Base-by-base conservation (phyloP, 2,329 filamentous ascomycete species). In the Beauveria medogensis region DNA sequence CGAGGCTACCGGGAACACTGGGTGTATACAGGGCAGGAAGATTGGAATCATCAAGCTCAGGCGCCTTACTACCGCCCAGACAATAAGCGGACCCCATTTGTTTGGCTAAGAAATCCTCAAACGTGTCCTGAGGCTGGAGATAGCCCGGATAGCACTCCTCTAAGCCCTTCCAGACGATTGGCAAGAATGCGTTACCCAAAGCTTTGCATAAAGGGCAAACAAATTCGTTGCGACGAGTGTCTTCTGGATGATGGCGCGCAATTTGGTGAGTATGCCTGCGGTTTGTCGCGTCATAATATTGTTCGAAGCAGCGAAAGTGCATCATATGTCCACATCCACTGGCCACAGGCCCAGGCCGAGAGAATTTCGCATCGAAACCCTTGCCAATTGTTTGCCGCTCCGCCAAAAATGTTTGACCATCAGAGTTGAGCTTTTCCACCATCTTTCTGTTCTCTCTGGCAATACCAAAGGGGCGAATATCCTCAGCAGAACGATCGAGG, bases 151-250 rank as follows among this genome's bases (percentile, higher is more conserved):
- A 91, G 2, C 86, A 84, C 70, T 96, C 90, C 67, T 95, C 90
- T 69, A 95, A 88, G 28, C 90, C 90, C 71, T 92, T 95, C 94
- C 94, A 99, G 43, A 96, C 87, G 64, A 99, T 91, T 0, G 95
- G 95, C 43, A 99, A 73, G 75, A 99, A 99, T 0, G 91, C 85
- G 70, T 99, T 99, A 3, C 94, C 94, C 0, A 99, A 80, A 3
- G 94, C 95, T 74, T 99, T 99, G 78, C 94, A 99, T 1, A 99
- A 80, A 1, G 94, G 94, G 67, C 94, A 99, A 59, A 97, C 90
- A 72, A 99, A 99, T 68, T 99, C 94, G 64, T 95, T 89, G 48
- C 84, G 79, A 22, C 82, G 80, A 2, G 91, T 81, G 60, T 87
- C 83, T 71, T 99, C 95, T 0, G 94, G 94, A 67, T 97, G 94